These are phyloP conservation scores for Colletotrichum zoysiae DNA, from an alignment of 2,329 filamentous ascomycete species.

Conservation along the genomic window DNA sequence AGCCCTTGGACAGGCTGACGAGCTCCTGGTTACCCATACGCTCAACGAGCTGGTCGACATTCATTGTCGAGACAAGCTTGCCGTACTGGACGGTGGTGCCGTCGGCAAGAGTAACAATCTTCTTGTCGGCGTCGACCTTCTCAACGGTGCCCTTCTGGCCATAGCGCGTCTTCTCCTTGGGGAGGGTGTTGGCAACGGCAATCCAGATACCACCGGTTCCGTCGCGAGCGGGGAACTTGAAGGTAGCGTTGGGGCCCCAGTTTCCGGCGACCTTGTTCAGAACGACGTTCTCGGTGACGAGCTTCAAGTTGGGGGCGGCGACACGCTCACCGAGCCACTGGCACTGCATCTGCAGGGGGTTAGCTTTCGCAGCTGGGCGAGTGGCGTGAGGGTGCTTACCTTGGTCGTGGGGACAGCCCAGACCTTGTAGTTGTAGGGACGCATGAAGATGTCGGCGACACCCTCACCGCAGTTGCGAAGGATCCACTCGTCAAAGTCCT, in stretches of 20 bases:
- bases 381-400: constrained; percentile 64
- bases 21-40: constrained; percentile 90
- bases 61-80: constrained; percentile 96
- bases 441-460: constrained; percentile 96
- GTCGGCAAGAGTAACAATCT: constrained; percentile 84
- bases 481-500: constrained; percentile 99
- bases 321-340: constrained; percentile 99
- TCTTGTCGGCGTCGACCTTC: constrained; percentile 88
- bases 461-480: constrained; percentile 90
- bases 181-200: constrained; percentile 91
- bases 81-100: constrained; percentile 91
- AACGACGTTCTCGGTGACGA: constrained; percentile 92
- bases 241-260: constrained; percentile 98
- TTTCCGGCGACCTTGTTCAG: constrained; percentile 95
- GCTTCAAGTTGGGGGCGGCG: constrained; percentile 95
- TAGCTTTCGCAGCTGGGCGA: not conserved
- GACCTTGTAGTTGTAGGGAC: constrained; percentile 99
- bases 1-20: constrained; percentile 83
- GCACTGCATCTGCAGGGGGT: constrained; percentile 87
- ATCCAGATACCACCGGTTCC: constrained; percentile 99
- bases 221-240: constrained; percentile 95
- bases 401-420: constrained; percentile 98
- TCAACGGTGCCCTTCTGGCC: constrained; percentile 86
- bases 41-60: constrained; percentile 88
- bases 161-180: constrained; percentile 91